Percentiles rank a stretch among this genome's conserved stretches.
phyloP scores from a whole-genome alignment of 2,329 filamentous ascomycete genomes.

The Pseudopithomyces maydicus region DNA sequence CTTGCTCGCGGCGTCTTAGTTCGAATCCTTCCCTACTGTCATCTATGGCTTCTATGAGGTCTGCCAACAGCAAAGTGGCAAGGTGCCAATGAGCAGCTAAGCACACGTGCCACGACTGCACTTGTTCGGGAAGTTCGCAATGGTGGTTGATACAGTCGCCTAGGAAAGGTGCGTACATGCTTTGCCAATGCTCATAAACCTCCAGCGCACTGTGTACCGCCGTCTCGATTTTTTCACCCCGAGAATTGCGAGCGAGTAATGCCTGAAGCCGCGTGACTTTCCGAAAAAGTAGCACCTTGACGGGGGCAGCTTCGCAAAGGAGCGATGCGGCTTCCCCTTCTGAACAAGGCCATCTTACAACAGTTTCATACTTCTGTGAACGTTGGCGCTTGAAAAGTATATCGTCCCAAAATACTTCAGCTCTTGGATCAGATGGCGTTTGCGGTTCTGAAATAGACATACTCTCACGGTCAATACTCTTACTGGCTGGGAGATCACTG shows the following conservation, averaged over 20 bases:
- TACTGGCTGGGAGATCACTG: slow-evolving; percentile 40
- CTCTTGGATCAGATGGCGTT: slow-evolving; percentile 5
- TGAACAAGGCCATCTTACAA: slow-evolving; percentile 60
- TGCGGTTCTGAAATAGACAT: not conserved
- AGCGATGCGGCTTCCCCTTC: slow-evolving; percentile 57
- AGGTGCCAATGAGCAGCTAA: slow-evolving; percentile 64
- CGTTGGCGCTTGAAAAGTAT: slow-evolving; percentile 42
- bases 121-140: slow-evolving; percentile 55
- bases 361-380: slow-evolving; percentile 17
- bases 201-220: slow-evolving; percentile 54
- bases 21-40: slow-evolving; percentile 34
- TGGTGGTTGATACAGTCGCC: slow-evolving; percentile 58
- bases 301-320: slow-evolving; percentile 59
- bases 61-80: slow-evolving; percentile 60
- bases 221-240: slow-evolving; percentile 52
- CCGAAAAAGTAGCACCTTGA: slow-evolving; percentile 65
- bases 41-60: slow-evolving; percentile 59
- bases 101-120: slow-evolving; percentile 66
- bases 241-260: slow-evolving; percentile 50
- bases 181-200: slow-evolving; percentile 62
- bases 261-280: slow-evolving; percentile 62
- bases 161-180: slow-evolving; percentile 58
- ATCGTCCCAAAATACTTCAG: slow-evolving; percentile 47
- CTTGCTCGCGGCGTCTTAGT: slow-evolving; percentile 29
- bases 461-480: not conserved